Evolutionary conservation across 2,329 filamentous ascomycete genomes (phyloP), one percentile per base, ranked within the genome.

Genomic region (Fusarium oligoseptatum): DNA sequence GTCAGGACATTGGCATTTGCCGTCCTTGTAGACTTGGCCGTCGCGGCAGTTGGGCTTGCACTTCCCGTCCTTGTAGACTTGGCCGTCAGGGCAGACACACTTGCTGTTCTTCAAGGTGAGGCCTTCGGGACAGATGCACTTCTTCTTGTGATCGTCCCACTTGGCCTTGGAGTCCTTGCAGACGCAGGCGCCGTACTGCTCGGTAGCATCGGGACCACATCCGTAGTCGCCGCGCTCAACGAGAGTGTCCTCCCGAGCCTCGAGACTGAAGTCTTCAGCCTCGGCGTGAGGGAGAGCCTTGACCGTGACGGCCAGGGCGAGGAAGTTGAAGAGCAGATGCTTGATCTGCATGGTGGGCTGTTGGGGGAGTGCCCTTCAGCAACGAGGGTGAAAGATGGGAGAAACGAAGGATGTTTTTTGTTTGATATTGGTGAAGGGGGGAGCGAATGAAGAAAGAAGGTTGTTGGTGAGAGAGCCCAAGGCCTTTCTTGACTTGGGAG

Each of bases 331-430:
- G 36, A 76, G 24, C 12, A 76, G 58, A 24, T 75, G 56, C 24
- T 76, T 76, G 66, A 76, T 64, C 69, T 75, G 74, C 74, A 76
- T 76, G 61, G 48, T 71, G 66, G 74, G 74, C 74, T 37, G 29
- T 27, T 48, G 66, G 58, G 24, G 48, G 48, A 52, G 60, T 37
- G 68, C 72, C 72, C 69, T 76, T 65, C 41, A 39, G 50, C 60
- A 60, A 22, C 29, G 60, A 60, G 64, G 57, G 43, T 57, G 45
- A 36, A 5, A 5, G 27, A 22, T 12, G 43, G 9, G 22, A 29
- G 6, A 64, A 71, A 52, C 52, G 66, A 75, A 62, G 60, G 67
- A 32, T 32, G 56, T 17, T 71, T 34, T 57, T 56, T 56, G 52
- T 57, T 57, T 57, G 52, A 36, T 57, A 34, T 57, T 57, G 56